These are phyloP conservation scores for Leucosporidium yakuticum DNA, from an alignment of 768 basidiomycete species.

Conservation along the genomic window DNA sequence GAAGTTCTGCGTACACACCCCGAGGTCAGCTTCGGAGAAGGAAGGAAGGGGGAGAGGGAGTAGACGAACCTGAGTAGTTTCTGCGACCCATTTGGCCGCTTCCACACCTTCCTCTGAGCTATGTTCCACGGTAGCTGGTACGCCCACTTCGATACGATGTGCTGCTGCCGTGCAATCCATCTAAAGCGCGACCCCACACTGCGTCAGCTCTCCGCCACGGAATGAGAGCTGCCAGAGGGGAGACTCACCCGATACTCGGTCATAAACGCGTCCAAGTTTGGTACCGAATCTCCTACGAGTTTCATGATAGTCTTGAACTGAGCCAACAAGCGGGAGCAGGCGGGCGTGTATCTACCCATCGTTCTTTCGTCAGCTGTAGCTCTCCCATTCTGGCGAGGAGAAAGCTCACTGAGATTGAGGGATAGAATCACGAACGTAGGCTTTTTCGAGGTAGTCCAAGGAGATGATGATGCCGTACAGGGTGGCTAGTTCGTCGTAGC, in stretches of 20 bases:
- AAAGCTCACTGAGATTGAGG: slow-evolving; percentile 73
- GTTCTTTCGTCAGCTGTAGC: not conserved
- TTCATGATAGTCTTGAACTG: slow-evolving; percentile 98
- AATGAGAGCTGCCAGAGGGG: not conserved
- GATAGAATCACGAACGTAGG: slow-evolving; percentile 89
- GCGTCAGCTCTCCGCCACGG: not conserved
- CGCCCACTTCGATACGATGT: slow-evolving; percentile 81
- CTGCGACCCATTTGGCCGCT: slow-evolving; percentile 93
- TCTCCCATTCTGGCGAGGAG: not conserved
- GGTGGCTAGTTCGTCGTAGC: slow-evolving; percentile 77
- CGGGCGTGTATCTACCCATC: slow-evolving; percentile 86
- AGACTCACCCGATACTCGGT: slow-evolving; percentile 66
- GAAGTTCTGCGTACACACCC: slow-evolving; percentile 59
- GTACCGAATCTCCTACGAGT: slow-evolving; percentile 82
- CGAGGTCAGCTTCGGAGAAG: not conserved
- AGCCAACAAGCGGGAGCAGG: slow-evolving; percentile 84
- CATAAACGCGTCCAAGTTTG: slow-evolving; percentile 86
- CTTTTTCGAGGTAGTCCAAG: slow-evolving; percentile 89
- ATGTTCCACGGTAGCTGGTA: slow-evolving; percentile 95
- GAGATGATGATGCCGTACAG: slow-evolving; percentile 86
- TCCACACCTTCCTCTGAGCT: slow-evolving; percentile 86
- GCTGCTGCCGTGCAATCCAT: slow-evolving; percentile 91
- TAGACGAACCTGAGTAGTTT: slow-evolving; percentile 83
- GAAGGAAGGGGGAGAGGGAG: slow-evolving; percentile 9
- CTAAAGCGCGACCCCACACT: slow-evolving; percentile 43